Evolutionary conservation across 345 rosid genomes (phyloP).

Genomic region (Erodium maritimum): DNA sequence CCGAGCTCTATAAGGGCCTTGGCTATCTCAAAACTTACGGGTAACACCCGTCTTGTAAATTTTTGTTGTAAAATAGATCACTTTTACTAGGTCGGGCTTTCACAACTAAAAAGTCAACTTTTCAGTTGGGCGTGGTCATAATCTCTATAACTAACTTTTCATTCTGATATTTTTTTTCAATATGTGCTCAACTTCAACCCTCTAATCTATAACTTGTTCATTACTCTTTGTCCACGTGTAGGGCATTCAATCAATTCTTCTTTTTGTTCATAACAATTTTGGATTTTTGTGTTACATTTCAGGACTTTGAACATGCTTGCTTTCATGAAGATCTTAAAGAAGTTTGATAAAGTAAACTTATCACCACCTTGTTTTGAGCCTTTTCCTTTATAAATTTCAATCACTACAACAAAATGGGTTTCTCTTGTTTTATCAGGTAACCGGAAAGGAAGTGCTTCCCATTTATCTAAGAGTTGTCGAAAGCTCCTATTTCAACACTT

Average conservation of each 20-base stretch:
- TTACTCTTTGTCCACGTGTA: too few relatives aligned
- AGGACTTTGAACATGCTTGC: slow-evolving; percentile 97
- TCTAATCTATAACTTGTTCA: too few relatives aligned
- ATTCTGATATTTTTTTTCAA: too few relatives aligned
- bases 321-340: slow-evolving; percentile 87
- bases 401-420: not conserved
- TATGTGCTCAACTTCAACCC: not conserved
- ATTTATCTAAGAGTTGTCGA: slow-evolving; percentile 87
- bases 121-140: too few relatives aligned
- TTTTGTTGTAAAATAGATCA: too few relatives aligned
- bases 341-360: slow-evolving; percentile 69
- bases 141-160: too few relatives aligned
- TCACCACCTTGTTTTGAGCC: not conserved
- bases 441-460: slow-evolving; percentile 84
- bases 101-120: too few relatives aligned
- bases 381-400: not conserved
- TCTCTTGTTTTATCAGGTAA: slow-evolving; percentile 30
- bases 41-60: too few relatives aligned
- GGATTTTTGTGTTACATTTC: slow-evolving; percentile 13
- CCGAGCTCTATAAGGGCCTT: slow-evolving; percentile 82
- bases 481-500: slow-evolving; percentile 85
- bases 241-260: too few relatives aligned
- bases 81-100: too few relatives aligned
- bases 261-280: not conserved
- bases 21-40: slow-evolving; percentile 85